Evolutionary conservation across 2,329 filamentous ascomycete species (phyloP).

Genomic region (Furcasterigmium furcatum): DNA sequence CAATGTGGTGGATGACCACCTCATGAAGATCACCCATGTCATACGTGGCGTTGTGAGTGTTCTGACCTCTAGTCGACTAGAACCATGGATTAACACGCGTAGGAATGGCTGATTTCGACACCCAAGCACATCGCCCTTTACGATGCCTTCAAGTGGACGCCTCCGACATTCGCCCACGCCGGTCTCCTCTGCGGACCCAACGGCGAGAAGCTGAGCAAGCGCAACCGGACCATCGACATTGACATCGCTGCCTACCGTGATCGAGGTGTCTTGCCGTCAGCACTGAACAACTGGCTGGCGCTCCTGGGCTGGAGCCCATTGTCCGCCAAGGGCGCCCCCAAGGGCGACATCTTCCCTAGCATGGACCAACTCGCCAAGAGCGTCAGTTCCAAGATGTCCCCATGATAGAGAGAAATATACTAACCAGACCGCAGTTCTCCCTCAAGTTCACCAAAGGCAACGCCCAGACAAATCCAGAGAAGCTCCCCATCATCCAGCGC

Average conservation of each 20-base stretch:
- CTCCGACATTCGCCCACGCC: conserved; percentile 76
- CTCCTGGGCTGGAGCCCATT: conserved; percentile 81
- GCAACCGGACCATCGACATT: conserved; percentile 55
- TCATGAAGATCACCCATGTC: conserved; percentile 95
- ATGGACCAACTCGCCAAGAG: conserved; percentile 68
- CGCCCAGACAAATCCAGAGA: conserved; percentile 75
- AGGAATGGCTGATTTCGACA: conserved; percentile 96
- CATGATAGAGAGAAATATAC: conserved; percentile 4
- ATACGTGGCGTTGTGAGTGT: conserved; percentile 75
- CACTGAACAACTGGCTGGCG: conserved; percentile 75
- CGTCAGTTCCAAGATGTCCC: conserved; percentile 38
- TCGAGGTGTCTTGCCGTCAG: conserved; percentile 41
- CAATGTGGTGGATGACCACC: conserved; percentile 93
- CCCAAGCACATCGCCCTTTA: conserved; percentile 72
- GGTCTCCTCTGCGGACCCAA: conserved; percentile 67
- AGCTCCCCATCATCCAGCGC: conserved; percentile 77
- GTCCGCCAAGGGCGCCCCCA: conserved; percentile 32
- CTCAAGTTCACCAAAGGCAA: conserved; percentile 91
- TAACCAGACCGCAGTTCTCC: conserved; percentile 56
- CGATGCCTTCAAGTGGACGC: conserved; percentile 70
- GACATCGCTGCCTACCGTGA: conserved; percentile 49
- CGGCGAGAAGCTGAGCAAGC: conserved; percentile 83
- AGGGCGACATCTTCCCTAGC: conserved; percentile 65
- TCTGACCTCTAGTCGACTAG: neutral
- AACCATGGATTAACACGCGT: neutral